phyloP scores from a whole-genome alignment of 176 grass and related monocot species.

The Hsuehochloa calcarea region DNA sequence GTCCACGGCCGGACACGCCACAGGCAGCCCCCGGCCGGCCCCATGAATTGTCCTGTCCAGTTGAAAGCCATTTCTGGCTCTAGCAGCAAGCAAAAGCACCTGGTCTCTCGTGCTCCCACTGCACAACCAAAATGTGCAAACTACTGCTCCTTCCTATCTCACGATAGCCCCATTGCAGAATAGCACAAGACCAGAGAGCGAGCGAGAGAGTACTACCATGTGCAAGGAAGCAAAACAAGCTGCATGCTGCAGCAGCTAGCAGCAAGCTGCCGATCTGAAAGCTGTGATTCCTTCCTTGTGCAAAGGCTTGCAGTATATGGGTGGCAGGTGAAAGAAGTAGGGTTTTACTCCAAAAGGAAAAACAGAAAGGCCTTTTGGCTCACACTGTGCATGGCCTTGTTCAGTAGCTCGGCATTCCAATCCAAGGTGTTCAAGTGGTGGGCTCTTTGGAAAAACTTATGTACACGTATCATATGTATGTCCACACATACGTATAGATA shows the following conservation, averaged over 20 bases:
- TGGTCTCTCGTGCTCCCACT: not conserved
- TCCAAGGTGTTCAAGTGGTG: not conserved
- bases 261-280: not conserved
- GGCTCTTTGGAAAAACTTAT: too few relatives aligned
- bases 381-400: not conserved
- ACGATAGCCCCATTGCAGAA: not conserved
- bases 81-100: not conserved
- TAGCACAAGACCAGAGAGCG: not conserved
- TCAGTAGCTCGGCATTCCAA: not conserved
- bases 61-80: conserved; percentile 17
- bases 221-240: conserved; percentile 3
- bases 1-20: conserved; percentile 19
- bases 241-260: not conserved
- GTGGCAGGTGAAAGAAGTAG: not conserved
- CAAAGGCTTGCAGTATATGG: not conserved
- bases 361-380: conserved; percentile 12
- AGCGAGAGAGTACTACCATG: not conserved
- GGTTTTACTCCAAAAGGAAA: conserved; percentile 32
- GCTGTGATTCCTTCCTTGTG: conserved; percentile 43
- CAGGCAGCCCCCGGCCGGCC: not conserved
- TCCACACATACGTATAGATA: too few relatives aligned
- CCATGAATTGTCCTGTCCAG: conserved; percentile 31
- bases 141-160: conserved; percentile 10
- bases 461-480: too few relatives aligned
- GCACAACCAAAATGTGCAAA: conserved; percentile 18